Evolutionary conservation across 2,329 filamentous ascomycete species (phyloP).

Genomic region (Trichophyton simii): DNA sequence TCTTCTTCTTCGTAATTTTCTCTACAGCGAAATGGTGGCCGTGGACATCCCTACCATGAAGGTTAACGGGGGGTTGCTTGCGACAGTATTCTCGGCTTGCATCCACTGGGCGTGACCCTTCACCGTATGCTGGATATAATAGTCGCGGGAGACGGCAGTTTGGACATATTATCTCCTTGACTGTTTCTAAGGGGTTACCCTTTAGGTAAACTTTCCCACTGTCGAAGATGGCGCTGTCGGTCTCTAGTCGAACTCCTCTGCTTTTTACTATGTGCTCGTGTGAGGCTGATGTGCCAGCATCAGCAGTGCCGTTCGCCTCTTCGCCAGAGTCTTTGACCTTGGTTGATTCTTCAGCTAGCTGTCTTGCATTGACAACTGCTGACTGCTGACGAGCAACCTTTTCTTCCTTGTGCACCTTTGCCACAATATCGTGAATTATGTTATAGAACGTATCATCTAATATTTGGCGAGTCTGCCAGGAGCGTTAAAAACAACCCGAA

Average conservation of each 20-base stretch:
- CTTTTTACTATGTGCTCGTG: conserved; percentile 24
- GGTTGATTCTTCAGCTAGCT: conserved; percentile 29
- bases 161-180: conserved; percentile 47
- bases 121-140: conserved; percentile 43
- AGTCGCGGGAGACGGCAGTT: conserved; percentile 49
- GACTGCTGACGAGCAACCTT: conserved; percentile 48
- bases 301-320: conserved; percentile 20
- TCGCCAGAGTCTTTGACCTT: conserved; percentile 23
- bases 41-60: conserved; percentile 50
- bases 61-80: conserved; percentile 45
- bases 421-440: conserved; percentile 48
- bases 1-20: conserved; percentile 37
- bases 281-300: conserved; percentile 25
- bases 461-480: conserved; percentile 32
- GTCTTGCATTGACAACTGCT: conserved; percentile 32
- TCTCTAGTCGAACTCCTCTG: conserved; percentile 33
- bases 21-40: conserved; percentile 37
- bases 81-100: conserved; percentile 46
- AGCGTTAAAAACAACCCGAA: background rate
- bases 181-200: conserved; percentile 46
- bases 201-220: conserved; percentile 42
- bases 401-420: conserved; percentile 47
- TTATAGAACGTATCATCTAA: conserved; percentile 47
- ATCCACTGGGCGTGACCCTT: conserved; percentile 38
- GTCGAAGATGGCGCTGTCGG: conserved; percentile 41